Conservation (phyloP, 1,139 yeast genomes). For the Suhomyces bribrorum region DNA sequence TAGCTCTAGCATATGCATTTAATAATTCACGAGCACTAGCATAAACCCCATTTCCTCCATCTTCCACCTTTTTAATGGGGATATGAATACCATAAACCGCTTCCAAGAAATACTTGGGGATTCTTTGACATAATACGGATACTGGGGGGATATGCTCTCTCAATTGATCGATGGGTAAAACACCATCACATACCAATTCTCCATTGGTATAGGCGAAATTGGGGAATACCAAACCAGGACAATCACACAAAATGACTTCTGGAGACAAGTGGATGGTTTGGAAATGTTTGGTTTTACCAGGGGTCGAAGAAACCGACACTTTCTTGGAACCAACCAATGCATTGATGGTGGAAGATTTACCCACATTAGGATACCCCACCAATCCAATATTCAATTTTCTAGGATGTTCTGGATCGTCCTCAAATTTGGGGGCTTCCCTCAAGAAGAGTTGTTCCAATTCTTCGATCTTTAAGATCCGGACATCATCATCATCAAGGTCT, state of each 20-base stretch:
- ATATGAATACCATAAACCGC: constrained; percentile 93
- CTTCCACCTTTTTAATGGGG: constrained; percentile 68
- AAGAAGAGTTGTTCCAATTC: constrained; percentile 82
- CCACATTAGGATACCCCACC: constrained; percentile 96
- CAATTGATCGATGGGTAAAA: constrained; percentile 93
- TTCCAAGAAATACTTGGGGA: constrained; percentile 86
- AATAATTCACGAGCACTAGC: constrained; percentile 90
- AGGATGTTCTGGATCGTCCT: constrained; percentile 52
- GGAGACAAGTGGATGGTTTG: constrained; percentile 90
- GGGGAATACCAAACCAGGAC: constrained; percentile 99
- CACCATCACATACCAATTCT: constrained; percentile 97
- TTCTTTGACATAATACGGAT: constrained; percentile 79
- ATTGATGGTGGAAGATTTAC: constrained; percentile 94
- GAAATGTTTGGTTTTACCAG: constrained; percentile 98
- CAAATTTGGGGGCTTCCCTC: constrained; percentile 74
- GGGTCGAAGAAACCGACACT: constrained; percentile 96
- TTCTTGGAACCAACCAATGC: constrained; percentile 95
- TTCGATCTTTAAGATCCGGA: constrained; percentile 75
- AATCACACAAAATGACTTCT: constrained; percentile 87
- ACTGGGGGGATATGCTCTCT: constrained; percentile 94
- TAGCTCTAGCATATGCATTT: constrained; percentile 91
- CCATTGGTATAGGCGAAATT: constrained; percentile 96
- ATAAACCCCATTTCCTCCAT: constrained; percentile 80
- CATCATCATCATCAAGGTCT: constrained; percentile 45
- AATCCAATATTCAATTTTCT: constrained; percentile 84